Percentiles rank a stretch among this genome's conserved stretches.
phyloP scores from a whole-genome alignment of 257 asterid species.

The Solanum clarkiae region DNA sequence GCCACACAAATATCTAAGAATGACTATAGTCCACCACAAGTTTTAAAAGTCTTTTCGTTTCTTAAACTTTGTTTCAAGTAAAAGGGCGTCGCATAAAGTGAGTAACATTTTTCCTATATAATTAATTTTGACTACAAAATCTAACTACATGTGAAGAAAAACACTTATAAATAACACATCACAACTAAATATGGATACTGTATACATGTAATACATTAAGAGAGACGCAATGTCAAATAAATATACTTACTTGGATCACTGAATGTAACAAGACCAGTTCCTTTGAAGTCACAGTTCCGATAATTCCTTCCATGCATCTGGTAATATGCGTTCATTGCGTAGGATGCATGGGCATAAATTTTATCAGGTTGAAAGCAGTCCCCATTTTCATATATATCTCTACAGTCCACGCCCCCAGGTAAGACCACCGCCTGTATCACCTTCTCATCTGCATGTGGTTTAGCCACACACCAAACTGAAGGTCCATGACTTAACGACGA shows the following conservation, averaged over 20 bases:
- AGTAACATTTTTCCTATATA: no score
- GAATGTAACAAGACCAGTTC: slow-evolving; percentile 47
- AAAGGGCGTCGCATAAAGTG: no score
- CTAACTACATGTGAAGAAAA: no score
- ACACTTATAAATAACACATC: no score
- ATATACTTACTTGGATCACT: slow-evolving; percentile 44
- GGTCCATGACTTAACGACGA: slow-evolving; percentile 27
- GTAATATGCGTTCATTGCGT: slow-evolving; percentile 54
- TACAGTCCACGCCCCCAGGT: slow-evolving; percentile 46
- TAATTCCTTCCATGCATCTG: slow-evolving; percentile 63
- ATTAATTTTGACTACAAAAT: no score
- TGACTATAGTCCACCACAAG: no score
- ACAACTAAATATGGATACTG: neutral
- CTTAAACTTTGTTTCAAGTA: no score
- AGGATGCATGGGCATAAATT: slow-evolving; percentile 44
- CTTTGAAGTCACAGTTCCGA: slow-evolving; percentile 60
- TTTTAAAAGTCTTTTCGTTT: no score
- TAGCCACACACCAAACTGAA: slow-evolving; percentile 67
- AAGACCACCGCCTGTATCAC: slow-evolving; percentile 31
- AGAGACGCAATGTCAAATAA: neutral
- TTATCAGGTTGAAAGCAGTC: slow-evolving; percentile 30
- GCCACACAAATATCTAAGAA: no score
- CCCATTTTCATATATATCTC: slow-evolving; percentile 34
- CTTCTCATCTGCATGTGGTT: slow-evolving; percentile 54
- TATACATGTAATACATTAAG: neutral